Evolutionary conservation across 1,284 basidiomycete genomes (phyloP).

Genomic region (Cutaneotrichosporon dermatis): DNA sequence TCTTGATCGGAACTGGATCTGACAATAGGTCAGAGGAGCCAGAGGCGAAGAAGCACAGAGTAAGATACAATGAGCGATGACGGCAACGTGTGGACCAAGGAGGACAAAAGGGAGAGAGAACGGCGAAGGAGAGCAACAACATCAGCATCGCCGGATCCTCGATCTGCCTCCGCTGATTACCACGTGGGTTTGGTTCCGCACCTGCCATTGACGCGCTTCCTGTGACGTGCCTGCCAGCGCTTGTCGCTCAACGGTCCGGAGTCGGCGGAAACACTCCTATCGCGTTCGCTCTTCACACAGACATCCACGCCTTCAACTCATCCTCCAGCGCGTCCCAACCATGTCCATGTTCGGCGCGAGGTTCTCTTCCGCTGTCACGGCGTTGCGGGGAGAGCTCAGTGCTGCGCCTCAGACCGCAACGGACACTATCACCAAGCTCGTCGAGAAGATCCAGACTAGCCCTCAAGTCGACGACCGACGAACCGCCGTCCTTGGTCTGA

Average conservation of each 20-base stretch:
- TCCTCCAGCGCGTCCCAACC: not conserved
- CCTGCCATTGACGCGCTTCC: not conserved
- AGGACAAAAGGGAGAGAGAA: too few species aligned
- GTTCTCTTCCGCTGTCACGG: slow-evolving; percentile 46
- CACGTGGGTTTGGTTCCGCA: not conserved
- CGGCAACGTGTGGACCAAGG: too few species aligned
- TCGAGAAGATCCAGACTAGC: slow-evolving; percentile 79
- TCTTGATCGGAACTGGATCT: not conserved
- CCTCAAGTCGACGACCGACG: slow-evolving; percentile 83
- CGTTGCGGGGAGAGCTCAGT: slow-evolving; percentile 44
- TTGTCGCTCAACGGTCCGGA: not conserved
- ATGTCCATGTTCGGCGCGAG: slow-evolving; percentile 29
- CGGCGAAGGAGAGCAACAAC: too few species aligned
- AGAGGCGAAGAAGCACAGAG: not conserved
- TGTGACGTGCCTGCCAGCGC: not conserved
- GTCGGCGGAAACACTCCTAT: too few species aligned
- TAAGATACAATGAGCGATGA: too few species aligned
- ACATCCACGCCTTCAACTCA: not conserved
- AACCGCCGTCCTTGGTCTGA: slow-evolving; percentile 84
- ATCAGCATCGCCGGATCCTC: too few species aligned
- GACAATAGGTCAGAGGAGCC: not conserved
- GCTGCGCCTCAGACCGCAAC: slow-evolving; percentile 65
- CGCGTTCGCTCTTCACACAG: not conserved
- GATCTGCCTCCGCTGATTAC: not conserved
- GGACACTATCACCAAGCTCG: slow-evolving; percentile 80